phyloP scores from a whole-genome alignment of 2,329 filamentous ascomycete species.

The Lecanicillium sp. region DNA sequence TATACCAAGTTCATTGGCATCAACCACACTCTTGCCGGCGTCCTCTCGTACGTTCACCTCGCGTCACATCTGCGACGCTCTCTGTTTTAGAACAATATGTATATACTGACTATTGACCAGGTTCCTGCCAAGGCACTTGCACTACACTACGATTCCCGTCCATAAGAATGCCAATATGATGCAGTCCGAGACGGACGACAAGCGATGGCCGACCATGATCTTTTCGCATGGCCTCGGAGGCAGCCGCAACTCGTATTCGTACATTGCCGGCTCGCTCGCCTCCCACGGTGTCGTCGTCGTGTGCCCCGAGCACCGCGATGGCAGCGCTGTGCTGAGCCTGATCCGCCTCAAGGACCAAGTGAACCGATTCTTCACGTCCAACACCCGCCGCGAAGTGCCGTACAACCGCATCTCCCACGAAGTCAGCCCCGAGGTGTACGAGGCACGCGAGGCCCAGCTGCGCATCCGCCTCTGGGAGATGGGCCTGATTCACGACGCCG shows the following conservation, averaged over 20 bases:
- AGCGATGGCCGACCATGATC: constrained; percentile 71
- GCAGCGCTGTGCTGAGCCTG: constrained; percentile 67
- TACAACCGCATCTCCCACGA: constrained; percentile 54
- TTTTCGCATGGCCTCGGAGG: constrained; percentile 85
- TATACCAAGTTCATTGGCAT: constrained; percentile 72
- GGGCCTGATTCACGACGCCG: constrained; percentile 59
- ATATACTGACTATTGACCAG: constrained; percentile 25
- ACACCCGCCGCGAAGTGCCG: constrained; percentile 27
- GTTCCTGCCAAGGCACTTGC: constrained; percentile 61
- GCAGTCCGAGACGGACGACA: constrained; percentile 34
- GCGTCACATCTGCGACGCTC: not conserved
- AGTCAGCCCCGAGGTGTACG: constrained; percentile 57
- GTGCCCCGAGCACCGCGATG: constrained; percentile 77
- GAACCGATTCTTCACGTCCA: constrained; percentile 18
- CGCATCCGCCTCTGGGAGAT: constrained; percentile 74
- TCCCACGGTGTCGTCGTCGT: constrained; percentile 76
- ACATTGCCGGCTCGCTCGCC: constrained; percentile 68
- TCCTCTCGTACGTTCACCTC: constrained; percentile 46
- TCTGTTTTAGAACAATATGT: no score
- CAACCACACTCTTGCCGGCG: constrained; percentile 45
- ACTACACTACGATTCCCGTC: constrained; percentile 66
- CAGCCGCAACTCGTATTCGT: constrained; percentile 77
- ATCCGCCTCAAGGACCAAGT: constrained; percentile 54
- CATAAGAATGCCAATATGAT: constrained; percentile 63
- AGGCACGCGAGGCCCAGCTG: constrained; percentile 62